Conservation (phyloP, 768 basidiomycete species). For the Leccinellum albellum region DNA sequence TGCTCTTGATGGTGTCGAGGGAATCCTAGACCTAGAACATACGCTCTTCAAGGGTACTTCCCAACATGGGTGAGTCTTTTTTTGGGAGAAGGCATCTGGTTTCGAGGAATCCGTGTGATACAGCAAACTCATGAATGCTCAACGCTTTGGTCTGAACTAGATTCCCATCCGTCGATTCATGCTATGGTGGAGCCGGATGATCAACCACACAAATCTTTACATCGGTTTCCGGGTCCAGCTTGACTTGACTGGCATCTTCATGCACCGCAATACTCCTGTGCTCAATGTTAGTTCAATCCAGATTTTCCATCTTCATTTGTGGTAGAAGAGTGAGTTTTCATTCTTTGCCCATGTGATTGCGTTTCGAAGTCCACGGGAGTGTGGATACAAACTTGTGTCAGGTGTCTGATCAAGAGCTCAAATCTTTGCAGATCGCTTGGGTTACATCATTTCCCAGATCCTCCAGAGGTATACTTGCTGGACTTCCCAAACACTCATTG, state of each 20-base stretch:
- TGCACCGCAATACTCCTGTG: conserved; percentile 98
- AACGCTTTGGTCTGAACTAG: conserved; percentile 95
- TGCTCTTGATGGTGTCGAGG: conserved; percentile 94
- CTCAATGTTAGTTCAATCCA: conserved; percentile 99
- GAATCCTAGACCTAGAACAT: conserved; percentile 94
- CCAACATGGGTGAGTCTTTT: conserved; percentile 97
- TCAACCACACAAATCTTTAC: conserved; percentile 98
- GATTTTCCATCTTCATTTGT: conserved; percentile 99
- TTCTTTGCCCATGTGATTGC: neutral
- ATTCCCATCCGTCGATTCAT: conserved; percentile 99
- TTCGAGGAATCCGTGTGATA: conserved; percentile 97
- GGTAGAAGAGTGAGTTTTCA: conserved; percentile 89
- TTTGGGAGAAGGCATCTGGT: conserved; percentile 98
- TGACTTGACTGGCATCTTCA: conserved; percentile 96
- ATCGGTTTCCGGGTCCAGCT: conserved; percentile 99
- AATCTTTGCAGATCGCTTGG: conserved; percentile 84
- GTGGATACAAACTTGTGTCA: conserved; percentile 97
- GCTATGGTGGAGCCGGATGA: conserved; percentile 98
- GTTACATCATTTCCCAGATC: conserved; percentile 46
- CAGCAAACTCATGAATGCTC: conserved; percentile 96
- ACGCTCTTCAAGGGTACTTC: conserved; percentile 98
- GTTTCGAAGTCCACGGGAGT: conserved; percentile 72
- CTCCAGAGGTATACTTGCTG: conserved; percentile 95
- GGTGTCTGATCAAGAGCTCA: conserved; percentile 98
- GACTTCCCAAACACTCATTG: conserved; percentile 99